These are phyloP conservation scores for Ceratobasidium sp. DNA, from an alignment of 1,284 basidiomycete genomes.

Conservation along the genomic window DNA sequence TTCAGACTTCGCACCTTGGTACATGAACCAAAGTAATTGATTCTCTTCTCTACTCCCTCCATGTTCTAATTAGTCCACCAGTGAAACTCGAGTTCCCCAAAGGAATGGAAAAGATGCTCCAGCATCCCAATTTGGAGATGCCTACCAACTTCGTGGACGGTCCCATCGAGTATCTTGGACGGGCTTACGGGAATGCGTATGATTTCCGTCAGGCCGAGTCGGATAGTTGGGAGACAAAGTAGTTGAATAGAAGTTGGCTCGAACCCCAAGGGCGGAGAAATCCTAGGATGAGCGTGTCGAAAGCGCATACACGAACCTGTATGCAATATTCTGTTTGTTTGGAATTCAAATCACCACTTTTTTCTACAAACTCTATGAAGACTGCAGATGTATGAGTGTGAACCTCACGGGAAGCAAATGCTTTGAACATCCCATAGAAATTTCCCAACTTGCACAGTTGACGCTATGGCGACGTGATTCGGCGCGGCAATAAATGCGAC, in stretches of 20 bases:
- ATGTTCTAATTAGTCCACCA: neutral
- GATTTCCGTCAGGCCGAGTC: conserved; percentile 41
- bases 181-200: conserved; percentile 45
- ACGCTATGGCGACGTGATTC: too few relatives aligned
- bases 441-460: too few relatives aligned
- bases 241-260: neutral
- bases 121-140: conserved; percentile 40
- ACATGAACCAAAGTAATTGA: conserved; percentile 41
- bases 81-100: conserved; percentile 46
- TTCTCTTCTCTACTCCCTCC: neutral
- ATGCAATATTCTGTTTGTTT: too few relatives aligned
- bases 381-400: too few relatives aligned
- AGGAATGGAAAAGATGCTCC: conserved; percentile 38
- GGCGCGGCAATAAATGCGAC: too few relatives aligned
- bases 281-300: too few relatives aligned
- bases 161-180: conserved; percentile 38
- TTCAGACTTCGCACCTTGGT: conserved; percentile 47
- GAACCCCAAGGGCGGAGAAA: too few relatives aligned
- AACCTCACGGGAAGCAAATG: too few relatives aligned
- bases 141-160: conserved; percentile 41
- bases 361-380: too few relatives aligned
- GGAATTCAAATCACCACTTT: too few relatives aligned
- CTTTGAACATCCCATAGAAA: too few relatives aligned
- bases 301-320: too few relatives aligned
- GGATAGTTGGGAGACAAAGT: conserved; percentile 20